These are phyloP conservation scores for Globisporangium irregulare DNA, from an alignment of 352 stramenopile genomes.

Conservation along the genomic window DNA sequence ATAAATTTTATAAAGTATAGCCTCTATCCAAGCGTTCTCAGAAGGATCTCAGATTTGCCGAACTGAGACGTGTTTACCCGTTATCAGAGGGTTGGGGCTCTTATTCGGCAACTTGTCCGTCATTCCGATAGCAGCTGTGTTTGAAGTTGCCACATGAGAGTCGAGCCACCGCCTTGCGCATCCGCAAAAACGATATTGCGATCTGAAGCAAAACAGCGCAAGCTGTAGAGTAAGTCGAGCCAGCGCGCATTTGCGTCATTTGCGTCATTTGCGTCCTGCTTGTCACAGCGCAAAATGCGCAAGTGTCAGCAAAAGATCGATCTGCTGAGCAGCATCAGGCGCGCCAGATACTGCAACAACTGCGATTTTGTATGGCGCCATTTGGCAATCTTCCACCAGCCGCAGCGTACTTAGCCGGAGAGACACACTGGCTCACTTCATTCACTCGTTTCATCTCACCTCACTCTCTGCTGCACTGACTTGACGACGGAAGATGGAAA, in stretches of 20 bases:
- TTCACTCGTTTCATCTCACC: too few species aligned
- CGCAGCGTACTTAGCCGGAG: constrained; percentile 1
- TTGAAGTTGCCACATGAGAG: background rate
- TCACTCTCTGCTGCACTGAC: background rate
- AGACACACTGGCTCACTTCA: constrained; percentile 2
- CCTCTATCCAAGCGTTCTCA: background rate
- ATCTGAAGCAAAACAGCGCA: background rate
- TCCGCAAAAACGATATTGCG: background rate
- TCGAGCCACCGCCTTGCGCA: background rate
- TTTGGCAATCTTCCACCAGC: background rate
- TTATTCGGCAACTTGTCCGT: background rate
- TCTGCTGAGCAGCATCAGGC: background rate
- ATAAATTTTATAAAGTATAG: background rate
- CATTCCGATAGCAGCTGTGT: background rate
- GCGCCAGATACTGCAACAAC: background rate
- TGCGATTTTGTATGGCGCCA: background rate
- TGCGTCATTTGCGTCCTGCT: background rate
- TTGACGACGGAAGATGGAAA: constrained; percentile 1
- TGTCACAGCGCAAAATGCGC: background rate
- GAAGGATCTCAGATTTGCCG: background rate
- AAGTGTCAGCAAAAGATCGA: background rate
- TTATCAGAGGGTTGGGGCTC: background rate
- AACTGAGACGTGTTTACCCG: background rate
- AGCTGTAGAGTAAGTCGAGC: background rate
- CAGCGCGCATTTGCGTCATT: background rate